These are phyloP conservation scores for Heliamphora pulchella DNA, from an alignment of 179 eudicot genomes.

Conservation along the genomic window DNA sequence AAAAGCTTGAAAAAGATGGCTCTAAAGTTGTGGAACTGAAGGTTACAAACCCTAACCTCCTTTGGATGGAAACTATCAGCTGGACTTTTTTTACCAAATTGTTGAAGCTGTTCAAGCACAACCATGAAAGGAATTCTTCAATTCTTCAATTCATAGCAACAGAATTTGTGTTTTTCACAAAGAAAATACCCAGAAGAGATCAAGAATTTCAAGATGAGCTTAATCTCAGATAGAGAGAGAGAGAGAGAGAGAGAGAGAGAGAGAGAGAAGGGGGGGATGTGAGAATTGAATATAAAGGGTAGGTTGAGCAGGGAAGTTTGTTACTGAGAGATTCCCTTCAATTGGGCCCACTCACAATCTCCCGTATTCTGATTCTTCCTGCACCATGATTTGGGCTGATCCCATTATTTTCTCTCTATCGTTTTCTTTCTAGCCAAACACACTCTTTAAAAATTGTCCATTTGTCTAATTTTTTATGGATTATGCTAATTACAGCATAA, in stretches of 20 bases:
- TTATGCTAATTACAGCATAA: too few relatives aligned
- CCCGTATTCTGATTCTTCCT: slow-evolving; percentile 17
- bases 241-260: slow-evolving; percentile 10
- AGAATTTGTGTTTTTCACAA: not conserved
- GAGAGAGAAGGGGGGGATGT: not conserved
- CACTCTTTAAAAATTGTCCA: too few relatives aligned
- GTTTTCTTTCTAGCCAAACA: not conserved
- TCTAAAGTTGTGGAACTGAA: not conserved
- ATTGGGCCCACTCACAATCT: slow-evolving; percentile 24
- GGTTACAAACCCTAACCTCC: not conserved
- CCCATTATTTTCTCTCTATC: not conserved
- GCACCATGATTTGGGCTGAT: slow-evolving; percentile 10
- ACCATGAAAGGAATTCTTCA: not conserved
- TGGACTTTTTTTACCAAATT: not conserved
- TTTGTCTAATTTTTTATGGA: too few relatives aligned
- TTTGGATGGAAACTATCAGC: not conserved
- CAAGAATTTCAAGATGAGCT: slow-evolving; percentile 3
- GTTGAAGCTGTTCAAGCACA: not conserved
- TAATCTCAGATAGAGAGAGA: not conserved
- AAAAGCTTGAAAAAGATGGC: not conserved
- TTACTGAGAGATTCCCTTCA: slow-evolving; percentile 14
- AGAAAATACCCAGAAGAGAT: slow-evolving; percentile 6
- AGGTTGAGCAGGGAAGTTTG: slow-evolving; percentile 18
- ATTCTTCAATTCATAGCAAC: too few relatives aligned
- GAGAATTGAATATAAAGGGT: not conserved